Conservation (phyloP, 352 stramenopile species). For the Phytophthora europaea region DNA sequence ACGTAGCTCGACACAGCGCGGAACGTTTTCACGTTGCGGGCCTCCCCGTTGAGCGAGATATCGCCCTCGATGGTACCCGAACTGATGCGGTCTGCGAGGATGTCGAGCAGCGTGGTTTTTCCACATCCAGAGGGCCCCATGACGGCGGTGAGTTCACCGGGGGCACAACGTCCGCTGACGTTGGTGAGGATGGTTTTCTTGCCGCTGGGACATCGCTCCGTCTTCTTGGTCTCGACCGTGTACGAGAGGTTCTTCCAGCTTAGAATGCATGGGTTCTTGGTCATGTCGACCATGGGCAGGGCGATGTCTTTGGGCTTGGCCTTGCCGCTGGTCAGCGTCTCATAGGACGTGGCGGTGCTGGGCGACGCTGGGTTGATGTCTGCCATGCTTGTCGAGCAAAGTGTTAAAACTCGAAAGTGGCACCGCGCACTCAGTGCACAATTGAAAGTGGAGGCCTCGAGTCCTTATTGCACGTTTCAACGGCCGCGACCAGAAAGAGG, state of each 20-base stretch:
- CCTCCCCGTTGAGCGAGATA: slow-evolving; percentile 56
- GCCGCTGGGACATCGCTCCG: slow-evolving; percentile 12
- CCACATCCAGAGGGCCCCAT: slow-evolving; percentile 69
- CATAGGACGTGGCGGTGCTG: slow-evolving; percentile 21
- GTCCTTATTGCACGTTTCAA: slow-evolving; percentile 15
- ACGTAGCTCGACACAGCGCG: slow-evolving; percentile 68
- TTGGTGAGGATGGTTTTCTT: slow-evolving; percentile 65
- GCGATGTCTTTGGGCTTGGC: slow-evolving; percentile 5
- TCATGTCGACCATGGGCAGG: slow-evolving; percentile 7
- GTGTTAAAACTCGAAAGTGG: neutral
- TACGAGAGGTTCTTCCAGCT: slow-evolving; percentile 36
- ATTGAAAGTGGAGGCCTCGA: slow-evolving; percentile 15
- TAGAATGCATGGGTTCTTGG: slow-evolving; percentile 27
- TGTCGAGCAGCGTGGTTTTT: slow-evolving; percentile 79
- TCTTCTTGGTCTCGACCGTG: slow-evolving; percentile 34
- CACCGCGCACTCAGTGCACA: neutral
- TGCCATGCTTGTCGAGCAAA: slow-evolving; percentile 12
- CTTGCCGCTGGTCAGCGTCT: slow-evolving; percentile 4
- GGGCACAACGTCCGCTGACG: slow-evolving; percentile 58
- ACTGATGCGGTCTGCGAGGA: slow-evolving; percentile 57
- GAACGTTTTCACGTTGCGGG: slow-evolving; percentile 50
- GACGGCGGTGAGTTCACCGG: slow-evolving; percentile 71
- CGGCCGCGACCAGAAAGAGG: slow-evolving; percentile 6
- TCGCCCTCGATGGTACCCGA: slow-evolving; percentile 46
- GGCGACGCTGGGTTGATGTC: slow-evolving; percentile 20